phyloP scores from a whole-genome alignment of 805 yeast genomes.

The Candida mattraensis region DNA sequence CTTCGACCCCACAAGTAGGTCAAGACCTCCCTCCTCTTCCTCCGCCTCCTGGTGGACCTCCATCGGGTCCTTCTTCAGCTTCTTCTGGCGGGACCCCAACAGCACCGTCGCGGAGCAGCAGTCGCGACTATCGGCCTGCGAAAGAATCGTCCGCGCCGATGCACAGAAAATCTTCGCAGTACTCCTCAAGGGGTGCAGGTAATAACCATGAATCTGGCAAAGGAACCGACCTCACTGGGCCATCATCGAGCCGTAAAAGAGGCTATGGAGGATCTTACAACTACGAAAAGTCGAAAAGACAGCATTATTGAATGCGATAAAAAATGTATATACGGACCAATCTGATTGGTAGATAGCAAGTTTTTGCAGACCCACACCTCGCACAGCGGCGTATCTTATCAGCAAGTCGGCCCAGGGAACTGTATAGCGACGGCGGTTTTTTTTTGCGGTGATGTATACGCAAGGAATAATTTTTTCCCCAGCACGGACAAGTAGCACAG shows the following conservation, averaged over 20 bases:
- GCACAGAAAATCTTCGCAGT: constrained; percentile 12
- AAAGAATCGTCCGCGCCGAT: constrained; percentile 7
- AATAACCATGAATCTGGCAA: too few relatives aligned
- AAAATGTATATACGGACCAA: constrained; percentile 2
- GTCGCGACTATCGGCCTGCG: constrained; percentile 11
- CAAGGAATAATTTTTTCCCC: too few relatives aligned
- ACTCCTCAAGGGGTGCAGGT: too few relatives aligned
- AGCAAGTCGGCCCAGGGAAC: constrained; percentile 10
- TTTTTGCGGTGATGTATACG: too few relatives aligned
- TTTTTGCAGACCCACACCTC: constrained; percentile 1
- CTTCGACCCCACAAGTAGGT: neutral
- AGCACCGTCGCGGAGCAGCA: neutral
- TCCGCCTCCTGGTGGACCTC: constrained; percentile 20
- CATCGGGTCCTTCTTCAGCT: constrained; percentile 12
- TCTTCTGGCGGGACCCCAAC: constrained; percentile 1
- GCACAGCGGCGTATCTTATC: constrained; percentile 16
- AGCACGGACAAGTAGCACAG: too few relatives aligned
- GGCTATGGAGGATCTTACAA: constrained; percentile 11
- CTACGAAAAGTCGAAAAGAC: constrained; percentile 15
- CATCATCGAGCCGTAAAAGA: constrained; percentile 11
- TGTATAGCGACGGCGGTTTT: too few relatives aligned
- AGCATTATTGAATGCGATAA: constrained; percentile 10
- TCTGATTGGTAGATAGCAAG: constrained; percentile 8
- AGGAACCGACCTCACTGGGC: neutral
- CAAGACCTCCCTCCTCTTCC: constrained; percentile 12